Conservation (phyloP, 2,329 filamentous ascomycete genomes). For the Arthrocladium fulminans region DNA sequence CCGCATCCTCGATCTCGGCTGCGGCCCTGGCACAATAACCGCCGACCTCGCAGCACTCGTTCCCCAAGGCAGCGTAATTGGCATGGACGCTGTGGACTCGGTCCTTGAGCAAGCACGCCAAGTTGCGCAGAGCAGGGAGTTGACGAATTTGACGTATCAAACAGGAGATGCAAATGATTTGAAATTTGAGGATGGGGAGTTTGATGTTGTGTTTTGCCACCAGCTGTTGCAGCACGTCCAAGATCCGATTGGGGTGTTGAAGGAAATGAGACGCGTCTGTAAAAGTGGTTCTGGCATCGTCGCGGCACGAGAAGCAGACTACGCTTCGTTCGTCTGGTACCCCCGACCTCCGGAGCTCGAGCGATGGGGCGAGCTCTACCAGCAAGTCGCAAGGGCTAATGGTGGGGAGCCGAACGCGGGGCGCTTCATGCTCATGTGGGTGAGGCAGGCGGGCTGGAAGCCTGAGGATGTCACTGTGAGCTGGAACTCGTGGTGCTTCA, state of each 20-base stretch:
- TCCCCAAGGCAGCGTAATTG: conserved; percentile 32
- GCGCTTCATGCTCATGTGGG: conserved; percentile 23
- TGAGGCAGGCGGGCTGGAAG: conserved; percentile 22
- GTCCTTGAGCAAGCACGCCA: conserved; percentile 28
- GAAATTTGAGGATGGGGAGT: conserved; percentile 38
- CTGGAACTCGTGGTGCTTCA: conserved; percentile 19
- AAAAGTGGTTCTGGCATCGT: conserved; percentile 47
- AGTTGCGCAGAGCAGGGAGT: conserved; percentile 24
- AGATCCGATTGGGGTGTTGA: conserved; percentile 42
- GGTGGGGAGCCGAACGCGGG: conserved; percentile 28
- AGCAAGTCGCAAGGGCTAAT: conserved; percentile 24
- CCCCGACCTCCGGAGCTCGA: conserved; percentile 24
- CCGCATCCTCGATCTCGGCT: conserved; percentile 37
- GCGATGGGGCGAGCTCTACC: conserved; percentile 24
- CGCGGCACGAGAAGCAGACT: conserved; percentile 36
- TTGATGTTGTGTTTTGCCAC: conserved; percentile 53
- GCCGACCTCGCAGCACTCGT: conserved; percentile 32
- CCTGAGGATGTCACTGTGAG: conserved; percentile 17
- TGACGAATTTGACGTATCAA: conserved; percentile 30
- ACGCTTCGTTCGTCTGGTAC: conserved; percentile 24
- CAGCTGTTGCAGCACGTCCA: conserved; percentile 51
- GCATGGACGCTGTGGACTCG: conserved; percentile 26
- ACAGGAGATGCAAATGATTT: conserved; percentile 35
- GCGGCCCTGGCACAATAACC: conserved; percentile 38
- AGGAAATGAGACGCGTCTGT: conserved; percentile 47